Evolutionary conservation across 257 asterid genomes (phyloP), one percentile per base, ranked within the genome.

Genomic region (Primulina eburnea): DNA sequence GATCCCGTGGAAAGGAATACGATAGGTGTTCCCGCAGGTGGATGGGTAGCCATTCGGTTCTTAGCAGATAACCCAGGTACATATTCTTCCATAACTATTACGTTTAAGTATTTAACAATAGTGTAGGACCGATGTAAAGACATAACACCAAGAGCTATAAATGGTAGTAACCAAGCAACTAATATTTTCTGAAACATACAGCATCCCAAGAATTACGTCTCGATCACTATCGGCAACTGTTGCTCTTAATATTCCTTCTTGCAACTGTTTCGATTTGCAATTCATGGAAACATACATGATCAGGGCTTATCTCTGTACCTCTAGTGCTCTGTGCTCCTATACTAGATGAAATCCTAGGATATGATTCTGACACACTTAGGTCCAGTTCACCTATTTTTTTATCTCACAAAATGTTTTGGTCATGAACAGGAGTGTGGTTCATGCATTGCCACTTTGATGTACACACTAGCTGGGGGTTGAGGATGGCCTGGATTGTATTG

Each of bases 1-100:
- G 93, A 89, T 57, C 96, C 93, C 3, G 78, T 84, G 21, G 92
- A 88, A 65, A 84, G 96, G 71, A 89, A 89, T 58, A 87, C 96
- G 0, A 33, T 85, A 21, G 91, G 96, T 2, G 65, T 89, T 47
- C 96, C 96, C 9, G 24, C 86, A 10, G 96, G 88, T 56, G 96
- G 96, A 21, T 89, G 96, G 94, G 77, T 76, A 6, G 91, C 91
- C 69, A 68, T 89, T 65, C 84, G 96, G 17, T 89, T 87, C 82
- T 57, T 76, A 16, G 91, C 94, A 21, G 91, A 87, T 65, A 89
- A 89, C 71, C 92, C 90, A 79, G 88, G 89, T 88, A 29, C 7
- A 68, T 62, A 34, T 57, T 47, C 29, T 56, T 56, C 18, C 28
- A 62, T 43, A 28, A 60, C n/a, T 59, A 47, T 11, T 20, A 7